Percentiles rank a stretch among this genome's conserved stretches.
Conservation (phyloP, 805 yeast genomes). For the Myxozyma melibiosi region DNA sequence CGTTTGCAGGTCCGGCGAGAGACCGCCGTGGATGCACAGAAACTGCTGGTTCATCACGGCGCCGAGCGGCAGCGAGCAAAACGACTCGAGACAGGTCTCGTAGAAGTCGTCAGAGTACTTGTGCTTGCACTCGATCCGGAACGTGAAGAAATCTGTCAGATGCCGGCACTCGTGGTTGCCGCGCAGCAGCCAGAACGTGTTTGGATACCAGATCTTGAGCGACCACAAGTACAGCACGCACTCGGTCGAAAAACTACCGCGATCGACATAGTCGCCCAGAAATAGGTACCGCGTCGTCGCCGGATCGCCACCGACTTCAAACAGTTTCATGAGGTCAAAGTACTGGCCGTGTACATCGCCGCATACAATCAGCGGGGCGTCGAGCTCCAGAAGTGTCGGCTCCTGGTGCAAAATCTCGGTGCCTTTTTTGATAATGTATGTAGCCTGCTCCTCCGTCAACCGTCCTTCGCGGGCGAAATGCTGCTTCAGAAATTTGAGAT, state of each 20-base stretch:
- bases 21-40: conserved; percentile 95
- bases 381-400: conserved; percentile 77
- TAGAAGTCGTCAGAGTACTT: conserved; percentile 71
- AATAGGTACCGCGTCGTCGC: conserved; percentile 73
- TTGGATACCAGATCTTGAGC: conserved; percentile 73
- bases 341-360: conserved; percentile 98
- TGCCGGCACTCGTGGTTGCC: conserved; percentile 97
- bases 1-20: conserved; percentile 78
- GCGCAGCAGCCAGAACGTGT: conserved; percentile 75
- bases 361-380: conserved; percentile 93
- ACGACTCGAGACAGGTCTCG: conserved; percentile 72
- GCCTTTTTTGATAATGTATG: conserved; percentile 65
- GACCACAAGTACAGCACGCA: conserved; percentile 67
- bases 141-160: conserved; percentile 90
- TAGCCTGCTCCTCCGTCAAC: conserved; percentile 67
- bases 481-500: conserved; percentile 65
- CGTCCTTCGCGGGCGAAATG: conserved; percentile 85
- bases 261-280: conserved; percentile 92
- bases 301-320: conserved; percentile 94
- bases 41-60: conserved; percentile 93
- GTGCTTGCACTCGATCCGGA: conserved; percentile 84
- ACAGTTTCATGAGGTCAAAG: conserved; percentile 83
- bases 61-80: conserved; percentile 85
- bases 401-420: conserved; percentile 64
- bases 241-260: conserved; percentile 89